phyloP scores from a whole-genome alignment of 164 flowering plant species.

The Vitis rupestris region DNA sequence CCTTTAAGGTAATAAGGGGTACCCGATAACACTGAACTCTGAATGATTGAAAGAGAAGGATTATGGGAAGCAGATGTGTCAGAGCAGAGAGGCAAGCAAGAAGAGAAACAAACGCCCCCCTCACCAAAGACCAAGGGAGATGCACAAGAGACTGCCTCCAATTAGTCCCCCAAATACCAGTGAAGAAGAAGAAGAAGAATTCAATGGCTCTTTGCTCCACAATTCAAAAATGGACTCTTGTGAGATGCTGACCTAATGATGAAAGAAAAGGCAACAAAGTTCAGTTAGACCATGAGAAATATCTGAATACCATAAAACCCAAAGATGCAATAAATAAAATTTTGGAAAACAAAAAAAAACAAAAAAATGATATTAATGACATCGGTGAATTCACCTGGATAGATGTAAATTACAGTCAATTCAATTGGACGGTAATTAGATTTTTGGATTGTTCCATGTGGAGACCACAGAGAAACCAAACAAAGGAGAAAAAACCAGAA shows the following conservation, averaged over 20 bases:
- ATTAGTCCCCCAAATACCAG: conserved; percentile 21
- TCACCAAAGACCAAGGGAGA: conserved; percentile 28
- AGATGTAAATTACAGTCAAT: conserved; percentile 16
- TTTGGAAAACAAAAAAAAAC: conserved; percentile 7
- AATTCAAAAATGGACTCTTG: conserved; percentile 39
- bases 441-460: conserved; percentile 28
- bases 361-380: conserved; percentile 16
- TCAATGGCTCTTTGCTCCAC: conserved; percentile 36
- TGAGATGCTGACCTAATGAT: conserved; percentile 54
- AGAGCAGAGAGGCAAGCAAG: conserved; percentile 26
- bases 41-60: conserved; percentile 19
- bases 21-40: conserved; percentile 13
- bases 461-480: conserved; percentile 30
- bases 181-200: conserved; percentile 21
- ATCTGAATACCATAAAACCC: conserved; percentile 43
- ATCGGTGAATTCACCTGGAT: conserved; percentile 16
- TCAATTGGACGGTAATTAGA: conserved; percentile 28
- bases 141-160: conserved; percentile 28
- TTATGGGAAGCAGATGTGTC: conserved; percentile 29
- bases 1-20: not conserved
- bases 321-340: conserved; percentile 33
- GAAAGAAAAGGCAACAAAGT: conserved; percentile 38
- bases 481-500: conserved; percentile 27
- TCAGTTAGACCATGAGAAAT: conserved; percentile 58
- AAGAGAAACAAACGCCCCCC: conserved; percentile 20